These are phyloP conservation scores for Trypanosoma conorhini DNA, from an alignment of 208 protist species.

Conservation along the genomic window DNA sequence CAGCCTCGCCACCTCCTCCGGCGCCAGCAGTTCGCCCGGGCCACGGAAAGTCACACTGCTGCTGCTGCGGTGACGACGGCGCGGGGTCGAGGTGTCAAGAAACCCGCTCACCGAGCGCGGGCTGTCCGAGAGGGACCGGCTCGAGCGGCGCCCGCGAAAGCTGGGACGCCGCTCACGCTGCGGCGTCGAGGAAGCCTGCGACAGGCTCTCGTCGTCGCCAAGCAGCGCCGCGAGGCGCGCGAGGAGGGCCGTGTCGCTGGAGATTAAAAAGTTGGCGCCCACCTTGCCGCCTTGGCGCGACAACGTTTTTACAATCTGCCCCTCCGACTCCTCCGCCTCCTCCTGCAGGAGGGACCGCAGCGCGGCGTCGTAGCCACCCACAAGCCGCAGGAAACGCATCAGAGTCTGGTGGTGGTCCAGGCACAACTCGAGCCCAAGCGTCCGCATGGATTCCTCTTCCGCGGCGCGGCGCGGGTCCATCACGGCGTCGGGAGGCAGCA, in stretches of 20 bases:
- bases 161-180: too few species aligned
- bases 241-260: constrained; percentile 36
- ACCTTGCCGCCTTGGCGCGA: not conserved
- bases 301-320: constrained; percentile 19
- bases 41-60: too few species aligned
- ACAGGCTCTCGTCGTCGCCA: constrained; percentile 1
- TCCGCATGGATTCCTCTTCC: constrained; percentile 9
- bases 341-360: constrained; percentile 13
- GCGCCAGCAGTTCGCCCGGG: not conserved
- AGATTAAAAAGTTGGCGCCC: constrained; percentile 31
- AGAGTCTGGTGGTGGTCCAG: constrained; percentile 31
- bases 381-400: constrained; percentile 20
- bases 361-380: constrained; percentile 17
- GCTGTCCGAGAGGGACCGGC: too few species aligned
- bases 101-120: too few species aligned
- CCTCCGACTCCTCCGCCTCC: constrained; percentile 19
- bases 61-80: not conserved
- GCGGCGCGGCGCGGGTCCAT: too few species aligned
- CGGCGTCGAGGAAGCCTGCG: too few species aligned
- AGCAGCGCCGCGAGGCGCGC: constrained; percentile 19
- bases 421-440: constrained; percentile 10
- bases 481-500: too few species aligned
- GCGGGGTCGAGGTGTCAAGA: not conserved
- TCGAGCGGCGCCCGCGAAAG: too few species aligned
- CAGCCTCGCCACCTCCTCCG: constrained; percentile 14